Base-by-base conservation (phyloP, 108 stramenopile genomes). In the Stephanodiscus triporus region DNA sequence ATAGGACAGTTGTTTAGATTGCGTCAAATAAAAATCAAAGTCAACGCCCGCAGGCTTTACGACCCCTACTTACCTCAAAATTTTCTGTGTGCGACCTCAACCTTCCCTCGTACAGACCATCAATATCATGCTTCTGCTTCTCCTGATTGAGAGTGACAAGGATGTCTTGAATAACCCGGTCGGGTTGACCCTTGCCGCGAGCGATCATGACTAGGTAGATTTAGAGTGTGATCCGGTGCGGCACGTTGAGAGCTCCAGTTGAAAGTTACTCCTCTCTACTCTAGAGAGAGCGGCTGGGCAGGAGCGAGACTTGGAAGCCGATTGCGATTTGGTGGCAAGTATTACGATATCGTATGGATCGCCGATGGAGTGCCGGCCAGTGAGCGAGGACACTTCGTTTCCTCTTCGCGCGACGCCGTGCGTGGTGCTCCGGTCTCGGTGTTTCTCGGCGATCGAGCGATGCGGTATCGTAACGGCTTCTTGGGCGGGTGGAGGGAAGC, bases 21-120 rank as follows among this genome's bases (percentile, higher is more conserved):
- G 51, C 53, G 40, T 19, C 20, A 53, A 53, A n/a, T 27, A 50
- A 14, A 13, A 9, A 11, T 37, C 13, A 36, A 68, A 61, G 27
- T 59, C 30, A 29, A 34, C 6, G 30, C 14, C 27, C 58, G 30
- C 30, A 16, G 58, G 16, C 30, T 36, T 23, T 59, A 1, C 13
- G 23, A 29, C n/a, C 70, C 50, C 70, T 45, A 78, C 77, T 70
- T 78, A 78, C 77, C 77, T 78, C 77, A 42, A 78, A 70, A 66
- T 63, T 56, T 47, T 42, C 54, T 10, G 62, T 50, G 38, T 51
- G 51, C 40, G 63, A 54, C 10, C 70, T 63, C 64, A 70, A 61
- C 42, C 70, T 47, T 7, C 69, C 68, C 49, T 71, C 57, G 37
- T 71, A 78, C 20, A 78, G 27, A 20, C 63, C 55, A 2, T 14